These are phyloP conservation scores for Volvox reticuliferus DNA, from an alignment of 139 green algal species.

Conservation along the genomic window DNA sequence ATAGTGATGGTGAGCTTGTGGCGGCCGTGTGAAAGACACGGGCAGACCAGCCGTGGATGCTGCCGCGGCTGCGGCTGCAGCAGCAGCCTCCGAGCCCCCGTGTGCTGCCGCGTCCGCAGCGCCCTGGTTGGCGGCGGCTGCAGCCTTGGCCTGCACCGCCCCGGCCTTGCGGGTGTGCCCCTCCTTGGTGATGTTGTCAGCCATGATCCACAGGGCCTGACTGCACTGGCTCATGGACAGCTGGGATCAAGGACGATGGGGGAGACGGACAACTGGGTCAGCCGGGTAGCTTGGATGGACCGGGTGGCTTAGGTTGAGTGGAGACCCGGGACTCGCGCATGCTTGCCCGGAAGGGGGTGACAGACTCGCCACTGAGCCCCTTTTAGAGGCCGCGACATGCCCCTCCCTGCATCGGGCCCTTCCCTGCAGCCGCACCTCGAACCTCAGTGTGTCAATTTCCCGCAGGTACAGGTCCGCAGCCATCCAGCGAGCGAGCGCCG, in stretches of 20 bases:
- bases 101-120: slow-evolving; percentile 15
- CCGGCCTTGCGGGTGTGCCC: slow-evolving; percentile 19
- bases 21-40: not conserved
- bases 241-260: slow-evolving; percentile 47
- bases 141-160: not conserved
- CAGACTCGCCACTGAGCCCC: too few relatives aligned
- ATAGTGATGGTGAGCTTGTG: not conserved
- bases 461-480: slow-evolving; percentile 93
- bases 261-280: too few relatives aligned
- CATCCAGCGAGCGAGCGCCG: slow-evolving; percentile 88
- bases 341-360: too few relatives aligned
- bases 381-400: too few relatives aligned
- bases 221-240: slow-evolving; percentile 92
- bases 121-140: not conserved
- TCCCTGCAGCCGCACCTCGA: slow-evolving; percentile 89
- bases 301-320: too few relatives aligned
- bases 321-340: too few relatives aligned
- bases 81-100: slow-evolving; percentile 6
- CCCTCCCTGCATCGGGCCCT: too few relatives aligned
- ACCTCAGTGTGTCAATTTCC: slow-evolving; percentile 90
- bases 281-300: too few relatives aligned
- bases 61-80: not conserved
- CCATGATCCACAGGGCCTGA: slow-evolving; percentile 74
- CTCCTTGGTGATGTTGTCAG: slow-evolving; percentile 61
- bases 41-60: not conserved